Evolutionary conservation across 2,329 filamentous ascomycete genomes (phyloP).

Genomic region (Graphilbum fragrans): DNA sequence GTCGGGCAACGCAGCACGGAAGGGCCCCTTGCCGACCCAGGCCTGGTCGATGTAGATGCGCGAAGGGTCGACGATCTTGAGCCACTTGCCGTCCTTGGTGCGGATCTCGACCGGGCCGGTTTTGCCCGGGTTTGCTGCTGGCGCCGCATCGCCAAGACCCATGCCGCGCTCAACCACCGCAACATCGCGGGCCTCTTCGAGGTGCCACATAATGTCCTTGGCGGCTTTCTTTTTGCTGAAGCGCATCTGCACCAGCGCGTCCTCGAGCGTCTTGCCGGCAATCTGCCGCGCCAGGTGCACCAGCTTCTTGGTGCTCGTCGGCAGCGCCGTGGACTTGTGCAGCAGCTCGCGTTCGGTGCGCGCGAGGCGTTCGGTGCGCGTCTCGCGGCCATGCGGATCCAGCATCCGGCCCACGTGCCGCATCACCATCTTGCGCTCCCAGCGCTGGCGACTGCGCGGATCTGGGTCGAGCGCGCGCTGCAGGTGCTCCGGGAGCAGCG

Average conservation of each 20-base stretch:
- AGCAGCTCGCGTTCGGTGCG: constrained; percentile 44
- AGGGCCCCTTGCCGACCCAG: constrained; percentile 69
- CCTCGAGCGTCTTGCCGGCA: constrained; percentile 82
- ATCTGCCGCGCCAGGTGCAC: constrained; percentile 79
- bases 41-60: constrained; percentile 83
- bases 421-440: constrained; percentile 76
- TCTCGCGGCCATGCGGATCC: constrained; percentile 38
- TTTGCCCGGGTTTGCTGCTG: neutral
- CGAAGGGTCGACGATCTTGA: constrained; percentile 62
- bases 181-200: constrained; percentile 70
- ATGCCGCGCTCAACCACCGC: constrained; percentile 75
- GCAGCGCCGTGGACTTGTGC: constrained; percentile 57
- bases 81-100: constrained; percentile 62
- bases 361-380: constrained; percentile 53
- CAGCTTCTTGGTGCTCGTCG: constrained; percentile 87
- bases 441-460: constrained; percentile 57
- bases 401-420: constrained; percentile 59
- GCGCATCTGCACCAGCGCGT: constrained; percentile 88
- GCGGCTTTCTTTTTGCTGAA: constrained; percentile 93
- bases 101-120: constrained; percentile 44
- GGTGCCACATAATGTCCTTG: constrained; percentile 62
- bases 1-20: constrained; percentile 43
- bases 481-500: constrained; percentile 38
- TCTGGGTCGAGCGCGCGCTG: constrained; percentile 61
- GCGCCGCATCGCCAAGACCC: constrained; percentile 47